Evolutionary conservation across 352 stramenopile genomes (phyloP), one percentile per base, ranked within the genome.

Genomic region (Globisporangium spiculum): DNA sequence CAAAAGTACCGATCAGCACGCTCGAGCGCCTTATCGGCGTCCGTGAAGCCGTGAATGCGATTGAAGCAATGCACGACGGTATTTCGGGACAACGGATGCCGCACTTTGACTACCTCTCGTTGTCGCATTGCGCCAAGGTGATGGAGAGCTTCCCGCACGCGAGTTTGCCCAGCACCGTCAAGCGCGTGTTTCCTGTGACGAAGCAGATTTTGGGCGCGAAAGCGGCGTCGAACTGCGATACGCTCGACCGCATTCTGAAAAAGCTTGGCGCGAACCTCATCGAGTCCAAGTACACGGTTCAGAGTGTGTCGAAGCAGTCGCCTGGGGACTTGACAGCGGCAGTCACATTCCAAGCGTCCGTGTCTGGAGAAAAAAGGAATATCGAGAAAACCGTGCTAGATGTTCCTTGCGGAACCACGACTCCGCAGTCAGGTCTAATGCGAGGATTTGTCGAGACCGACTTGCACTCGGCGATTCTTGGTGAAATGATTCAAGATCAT

Each of bases 401-500:
- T 4, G 72, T 92, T 12, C 71, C 81, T 0, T 89, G 79, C 57
- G 84, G 86, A 16, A 80, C 75, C 2, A 71, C 75, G 3, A 67
- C 53, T 24, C 74, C 72, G 5, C 75, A 75, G 20, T 65, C 59
- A 6, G 63, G 67, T 12, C 41, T 66, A 1, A 74, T 84, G 66
- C 61, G 74, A 27, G 75, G 73, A 5, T 94, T 89, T 64, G 69
- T 93, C 18, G 82, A 92, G 67, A 94, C 88, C 0, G 68, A 74
- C 9, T 70, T 73, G 32, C 85, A 93, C 54, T 73, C 67, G 18
- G 60, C 71, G 9, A 70, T 89, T 27, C 57, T 97, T 14, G 68
- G 77, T 1, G 69, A 78, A 30, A 95, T 97, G 88, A 74, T 94
- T 34, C 83, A 92, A 69, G 89, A 96, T 55, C 89, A 97, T 62